Percentiles rank a stretch among this genome's conserved stretches.
Evolutionary conservation across 495 filamentous ascomycete species (phyloP).

Genomic region (Aspergillus ostianus): DNA sequence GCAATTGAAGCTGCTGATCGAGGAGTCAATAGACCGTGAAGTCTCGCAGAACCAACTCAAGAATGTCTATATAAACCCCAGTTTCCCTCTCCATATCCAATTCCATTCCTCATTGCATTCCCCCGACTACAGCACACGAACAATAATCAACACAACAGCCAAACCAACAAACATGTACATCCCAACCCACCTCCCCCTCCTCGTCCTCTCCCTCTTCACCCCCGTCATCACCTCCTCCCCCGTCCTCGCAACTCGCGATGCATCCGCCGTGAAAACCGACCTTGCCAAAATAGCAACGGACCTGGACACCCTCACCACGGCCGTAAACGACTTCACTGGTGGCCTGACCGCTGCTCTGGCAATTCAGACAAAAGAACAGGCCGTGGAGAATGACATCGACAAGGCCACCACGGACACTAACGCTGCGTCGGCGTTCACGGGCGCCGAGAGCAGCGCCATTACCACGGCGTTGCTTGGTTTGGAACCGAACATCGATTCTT

Average conservation of each 20-base stretch:
- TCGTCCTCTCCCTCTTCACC: neutral
- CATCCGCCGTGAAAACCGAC: conserved; percentile 1
- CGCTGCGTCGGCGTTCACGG: neutral
- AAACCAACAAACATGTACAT: neutral
- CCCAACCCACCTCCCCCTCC: neutral
- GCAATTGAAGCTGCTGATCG: neutral
- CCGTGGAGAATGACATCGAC: conserved; percentile 4
- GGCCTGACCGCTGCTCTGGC: neutral
- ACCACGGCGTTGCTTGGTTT: neutral
- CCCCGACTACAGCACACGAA: neutral
- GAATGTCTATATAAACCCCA: neutral
- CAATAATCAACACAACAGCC: neutral
- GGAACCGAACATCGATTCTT: neutral
- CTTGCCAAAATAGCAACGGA: neutral
- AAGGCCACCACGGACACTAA: neutral
- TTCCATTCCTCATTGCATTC: neutral
- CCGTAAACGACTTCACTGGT: neutral
- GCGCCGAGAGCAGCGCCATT: neutral
- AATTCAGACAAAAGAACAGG: conserved; percentile 1
- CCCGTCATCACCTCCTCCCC: neutral
- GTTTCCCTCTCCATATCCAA: neutral
- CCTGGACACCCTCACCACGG: neutral
- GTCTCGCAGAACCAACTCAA: too few species aligned
- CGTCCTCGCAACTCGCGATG: neutral
- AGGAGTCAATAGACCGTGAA: too few species aligned